Conservation (phyloP, 306 rosid species). For the Vigna trinervia region DNA sequence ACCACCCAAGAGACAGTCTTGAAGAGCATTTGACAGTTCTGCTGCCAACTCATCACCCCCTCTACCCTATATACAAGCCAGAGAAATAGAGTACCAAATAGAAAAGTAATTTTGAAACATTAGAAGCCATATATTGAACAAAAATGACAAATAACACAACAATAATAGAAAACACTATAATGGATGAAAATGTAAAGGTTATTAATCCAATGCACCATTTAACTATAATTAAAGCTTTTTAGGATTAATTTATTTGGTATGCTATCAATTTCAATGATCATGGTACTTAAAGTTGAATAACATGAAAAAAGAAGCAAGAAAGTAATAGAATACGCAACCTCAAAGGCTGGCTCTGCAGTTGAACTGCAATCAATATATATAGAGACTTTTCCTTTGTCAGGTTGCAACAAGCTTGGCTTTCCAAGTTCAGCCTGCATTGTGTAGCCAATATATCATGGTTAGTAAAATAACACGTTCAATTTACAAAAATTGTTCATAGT, state of each 20-base stretch:
- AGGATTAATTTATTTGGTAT: constrained; percentile 18
- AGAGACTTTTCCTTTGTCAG: constrained; percentile 78
- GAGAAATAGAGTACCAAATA: constrained; percentile 20
- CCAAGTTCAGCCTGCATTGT: constrained; percentile 92
- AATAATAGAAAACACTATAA: background rate
- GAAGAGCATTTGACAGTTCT: constrained; percentile 48
- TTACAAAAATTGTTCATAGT: background rate
- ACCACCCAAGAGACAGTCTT: constrained; percentile 77
- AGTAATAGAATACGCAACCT: constrained; percentile 53
- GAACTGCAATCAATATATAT: constrained; percentile 82
- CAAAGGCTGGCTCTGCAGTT: constrained; percentile 76
- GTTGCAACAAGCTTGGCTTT: constrained; percentile 69
- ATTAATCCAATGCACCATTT: constrained; percentile 2
- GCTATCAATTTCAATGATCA: background rate
- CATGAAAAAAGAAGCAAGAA: constrained; percentile 24
- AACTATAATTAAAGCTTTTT: background rate
- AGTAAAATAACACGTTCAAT: constrained; percentile 21
- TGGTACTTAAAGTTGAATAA: constrained; percentile 10
- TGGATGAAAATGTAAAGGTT: background rate
- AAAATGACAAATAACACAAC: constrained; percentile 23
- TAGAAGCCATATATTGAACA: background rate
- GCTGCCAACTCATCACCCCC: background rate
- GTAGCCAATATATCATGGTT: constrained; percentile 35
- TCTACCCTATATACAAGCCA: constrained; percentile 13
- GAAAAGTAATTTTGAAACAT: constrained; percentile 18